Evolutionary conservation across 768 basidiomycete species (phyloP), one percentile per base, ranked within the genome.

Genomic region (Leccinum subtestaceum): DNA sequence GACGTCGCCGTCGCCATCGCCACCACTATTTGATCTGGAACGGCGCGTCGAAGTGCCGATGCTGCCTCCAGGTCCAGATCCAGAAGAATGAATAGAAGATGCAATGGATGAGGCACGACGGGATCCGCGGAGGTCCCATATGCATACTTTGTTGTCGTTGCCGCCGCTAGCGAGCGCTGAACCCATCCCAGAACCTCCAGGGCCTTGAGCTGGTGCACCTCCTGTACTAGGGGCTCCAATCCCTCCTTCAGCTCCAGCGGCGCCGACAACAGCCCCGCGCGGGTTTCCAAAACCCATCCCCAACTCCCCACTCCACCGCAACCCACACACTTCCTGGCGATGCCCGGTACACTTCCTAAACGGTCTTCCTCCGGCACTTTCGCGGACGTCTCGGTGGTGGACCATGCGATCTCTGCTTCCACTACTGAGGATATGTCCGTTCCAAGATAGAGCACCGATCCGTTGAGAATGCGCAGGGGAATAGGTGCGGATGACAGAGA

Each of bases 101-200:
- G 68, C 69, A 11, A 62, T 57, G 2, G 67, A 65, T 11, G 70
- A 71, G 3, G 70, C 69, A 56, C 70, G 73, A 64, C 78, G 78
- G 6, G 84, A 82, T 9, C 88, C 90, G 57, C 91, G 81, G 56
- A 93, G 76, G 70, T 98, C 95, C 93, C 95, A 99, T 55, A 99
- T 94, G 66, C 93, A 94, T 17, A 99, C 91, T 76, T 98, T 98
- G 76, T 99, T 99, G 75, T 99, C 96, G 71, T 99, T 99, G 0
- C 96, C 96, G 2, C 96, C 96, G 63, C 90, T 93, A 3, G 96
- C 96, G 4, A 99, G 82, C 31, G 80, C 80, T 8, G 86, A 86
- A 8, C 72, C 71, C 63, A 62, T 78, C 66, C 53, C 74, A 59
- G 38, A 77, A 23, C 70, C 65, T 56, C 70, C 62, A 2, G 70